These are phyloP conservation scores for Monilinia fructigena DNA, from an alignment of 2,329 filamentous ascomycete species.

Conservation along the genomic window DNA sequence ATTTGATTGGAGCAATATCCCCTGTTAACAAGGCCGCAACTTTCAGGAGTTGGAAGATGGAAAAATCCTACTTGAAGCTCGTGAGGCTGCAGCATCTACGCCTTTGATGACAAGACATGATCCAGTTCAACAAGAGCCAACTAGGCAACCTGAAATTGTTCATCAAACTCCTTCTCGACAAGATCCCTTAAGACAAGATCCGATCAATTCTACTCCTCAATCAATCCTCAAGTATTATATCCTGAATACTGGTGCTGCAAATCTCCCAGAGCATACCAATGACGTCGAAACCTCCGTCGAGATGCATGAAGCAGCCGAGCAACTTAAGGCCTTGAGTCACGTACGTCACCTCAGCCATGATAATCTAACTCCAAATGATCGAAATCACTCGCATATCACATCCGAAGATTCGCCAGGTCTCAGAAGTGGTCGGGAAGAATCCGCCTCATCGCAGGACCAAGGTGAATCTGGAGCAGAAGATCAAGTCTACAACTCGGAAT, in stretches of 20 bases:
- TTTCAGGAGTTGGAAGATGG: constrained; percentile 56
- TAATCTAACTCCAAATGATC: constrained; percentile 34
- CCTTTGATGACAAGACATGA: constrained; percentile 46
- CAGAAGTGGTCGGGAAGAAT: constrained; percentile 44
- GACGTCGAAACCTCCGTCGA: constrained; percentile 64
- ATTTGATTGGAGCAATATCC: constrained; percentile 50
- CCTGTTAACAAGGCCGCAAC: constrained; percentile 46
- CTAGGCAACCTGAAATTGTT: constrained; percentile 24
- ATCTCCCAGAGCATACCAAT: constrained; percentile 43
- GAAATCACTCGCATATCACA: constrained; percentile 39
- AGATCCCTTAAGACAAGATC: constrained; percentile 33
- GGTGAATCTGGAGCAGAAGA: constrained; percentile 47
- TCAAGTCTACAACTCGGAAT: constrained; percentile 39
- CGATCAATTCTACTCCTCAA: constrained; percentile 35
- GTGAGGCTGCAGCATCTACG: constrained; percentile 40
- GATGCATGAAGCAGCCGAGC: constrained; percentile 67
- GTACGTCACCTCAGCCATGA: constrained; percentile 57
- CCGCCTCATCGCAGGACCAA: constrained; percentile 43
- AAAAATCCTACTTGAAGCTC: constrained; percentile 51
- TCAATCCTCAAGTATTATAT: constrained; percentile 34
- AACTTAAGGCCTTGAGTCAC: constrained; percentile 64
- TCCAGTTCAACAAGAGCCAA: constrained; percentile 34
- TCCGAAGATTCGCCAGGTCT: constrained; percentile 38
- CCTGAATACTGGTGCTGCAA: constrained; percentile 33
- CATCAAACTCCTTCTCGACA: constrained; percentile 27